phyloP scores from a whole-genome alignment of 1,284 basidiomycete species.

The Sanghuangporus sanghuang region DNA sequence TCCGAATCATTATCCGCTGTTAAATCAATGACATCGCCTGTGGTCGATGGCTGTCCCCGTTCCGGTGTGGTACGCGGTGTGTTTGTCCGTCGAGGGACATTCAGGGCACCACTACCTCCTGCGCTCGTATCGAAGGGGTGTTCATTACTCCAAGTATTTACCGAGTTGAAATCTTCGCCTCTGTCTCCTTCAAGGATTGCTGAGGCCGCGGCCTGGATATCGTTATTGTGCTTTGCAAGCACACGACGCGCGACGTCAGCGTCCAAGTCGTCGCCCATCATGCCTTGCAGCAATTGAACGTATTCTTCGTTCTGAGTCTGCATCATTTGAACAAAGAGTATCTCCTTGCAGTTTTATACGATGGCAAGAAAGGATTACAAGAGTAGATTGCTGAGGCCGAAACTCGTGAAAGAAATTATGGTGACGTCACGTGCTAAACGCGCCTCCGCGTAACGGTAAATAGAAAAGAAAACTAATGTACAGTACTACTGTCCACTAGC shows the following conservation, averaged over 20 bases:
- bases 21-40: conserved; percentile 47
- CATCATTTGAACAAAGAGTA: neutral
- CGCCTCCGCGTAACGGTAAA: too few relatives aligned
- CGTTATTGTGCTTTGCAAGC: conserved; percentile 50
- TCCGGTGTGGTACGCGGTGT: conserved; percentile 9
- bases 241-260: conserved; percentile 44
- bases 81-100: conserved; percentile 17
- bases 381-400: neutral
- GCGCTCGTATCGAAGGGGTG: neutral
- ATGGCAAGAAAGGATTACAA: neutral
- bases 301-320: conserved; percentile 18
- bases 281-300: conserved; percentile 32
- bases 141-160: conserved; percentile 10
- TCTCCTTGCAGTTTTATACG: neutral
- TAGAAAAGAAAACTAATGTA: too few relatives aligned
- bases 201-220: conserved; percentile 55
- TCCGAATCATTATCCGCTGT: conserved; percentile 49
- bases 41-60: conserved; percentile 20
- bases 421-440: neutral
- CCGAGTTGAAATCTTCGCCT: conserved; percentile 24
- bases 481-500: neutral
- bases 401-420: neutral
- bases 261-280: conserved; percentile 39
- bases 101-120: conserved; percentile 9
- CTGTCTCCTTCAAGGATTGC: conserved; percentile 55